Evolutionary conservation across 441 rosid species (phyloP).

Genomic region (Euphorbia corollata): DNA sequence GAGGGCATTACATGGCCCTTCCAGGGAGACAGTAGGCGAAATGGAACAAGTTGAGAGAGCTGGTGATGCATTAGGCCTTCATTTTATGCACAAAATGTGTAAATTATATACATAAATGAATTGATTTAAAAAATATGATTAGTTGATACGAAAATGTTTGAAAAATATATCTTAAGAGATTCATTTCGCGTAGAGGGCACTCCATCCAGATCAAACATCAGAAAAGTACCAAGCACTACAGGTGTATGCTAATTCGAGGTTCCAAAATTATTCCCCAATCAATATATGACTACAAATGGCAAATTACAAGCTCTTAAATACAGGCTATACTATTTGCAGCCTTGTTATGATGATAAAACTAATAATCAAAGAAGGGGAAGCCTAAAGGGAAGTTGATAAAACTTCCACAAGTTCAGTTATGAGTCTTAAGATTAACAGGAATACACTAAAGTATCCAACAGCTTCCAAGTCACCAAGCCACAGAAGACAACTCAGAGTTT

Average conservation of each 20-base stretch:
- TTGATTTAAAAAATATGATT: not conserved
- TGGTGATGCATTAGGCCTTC: no score
- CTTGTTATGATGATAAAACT: not conserved
- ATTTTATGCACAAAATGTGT: no score
- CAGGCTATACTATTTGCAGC: no score
- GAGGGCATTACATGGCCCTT: no score
- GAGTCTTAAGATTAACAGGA: no score
- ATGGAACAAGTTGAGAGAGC: no score
- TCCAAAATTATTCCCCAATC: not conserved
- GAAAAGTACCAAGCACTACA: not conserved
- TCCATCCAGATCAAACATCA: not conserved
- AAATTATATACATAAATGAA: no score
- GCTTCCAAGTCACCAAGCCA: not conserved
- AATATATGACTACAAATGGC: not conserved
- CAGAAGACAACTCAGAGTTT: not conserved
- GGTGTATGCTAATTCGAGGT: not conserved
- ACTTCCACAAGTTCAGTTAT: no score
- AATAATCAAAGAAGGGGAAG: not conserved
- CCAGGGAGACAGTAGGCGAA: no score
- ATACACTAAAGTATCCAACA: not conserved
- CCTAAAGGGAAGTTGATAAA: no score
- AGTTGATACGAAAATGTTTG: not conserved
- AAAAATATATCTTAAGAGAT: no score
- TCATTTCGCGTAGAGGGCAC: not conserved
- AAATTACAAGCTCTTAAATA: not conserved